Evolutionary conservation across 345 rosid genomes (phyloP), one percentile per base, ranked within the genome.

Genomic region (Passiflora organensis): DNA sequence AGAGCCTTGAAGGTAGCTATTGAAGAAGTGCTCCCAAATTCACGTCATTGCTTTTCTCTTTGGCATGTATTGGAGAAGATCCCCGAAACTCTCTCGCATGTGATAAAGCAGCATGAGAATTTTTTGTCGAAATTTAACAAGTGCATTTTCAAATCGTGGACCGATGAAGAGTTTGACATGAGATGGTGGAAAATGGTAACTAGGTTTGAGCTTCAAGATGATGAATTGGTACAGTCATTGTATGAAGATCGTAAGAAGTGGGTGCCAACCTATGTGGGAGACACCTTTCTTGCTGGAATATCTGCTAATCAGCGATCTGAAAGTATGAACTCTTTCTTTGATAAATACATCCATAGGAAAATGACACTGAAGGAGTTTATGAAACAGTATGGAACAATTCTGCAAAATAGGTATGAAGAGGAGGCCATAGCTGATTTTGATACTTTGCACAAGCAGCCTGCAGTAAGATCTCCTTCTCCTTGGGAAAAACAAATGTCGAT

Each of bases 141-240:
- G 54, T 66, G 70, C 38, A 32, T 66, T 17, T 59, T 58, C 20
- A 66, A 53, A 59, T 66, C 70, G 8, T 66, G 70, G 70, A 58
- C 70, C 0, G 70, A 66, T 21, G 70, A 66, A 17, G 34, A 58
- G 42, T 66, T 66, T 44, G 70, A 59, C 37, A 58, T 58, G 64
- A 58, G 59, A 49, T 66, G 70, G 70, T 58, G 70, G 63, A 66
- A 60, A 46, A 66, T 66, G 59, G 64, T 66, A 39, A 45, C 47
- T 22, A 43, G 53, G 19, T 66, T 58, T 45, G 70, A 66, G 19
- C 70, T 65, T 4, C 63, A 65, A 36, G 54, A 65, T 10, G 48
- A 65, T 36, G 64, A 51, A 58, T 58, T 57, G 70, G 24, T 65
- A 22, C 64, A 25, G 25, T 34, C 37, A 42, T 51, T 65, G 54